Percentiles rank a stretch among this genome's conserved stretches.
These are phyloP conservation scores for Mrakia blollopis DNA, from an alignment of 768 basidiomycete genomes.

Conservation along the genomic window DNA sequence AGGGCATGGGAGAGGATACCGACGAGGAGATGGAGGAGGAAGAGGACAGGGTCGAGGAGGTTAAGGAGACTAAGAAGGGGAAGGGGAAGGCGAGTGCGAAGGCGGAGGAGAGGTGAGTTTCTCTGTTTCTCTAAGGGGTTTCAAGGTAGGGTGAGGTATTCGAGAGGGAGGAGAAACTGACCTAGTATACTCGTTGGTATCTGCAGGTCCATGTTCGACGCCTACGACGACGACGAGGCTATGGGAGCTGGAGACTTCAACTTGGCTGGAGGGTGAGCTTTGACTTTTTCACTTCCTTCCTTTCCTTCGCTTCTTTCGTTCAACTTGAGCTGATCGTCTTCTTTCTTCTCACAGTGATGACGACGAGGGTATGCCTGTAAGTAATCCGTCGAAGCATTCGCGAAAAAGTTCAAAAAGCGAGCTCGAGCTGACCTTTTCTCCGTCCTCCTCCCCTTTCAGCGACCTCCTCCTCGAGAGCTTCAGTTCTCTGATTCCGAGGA, in stretches of 20 bases:
- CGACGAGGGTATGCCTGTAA: slow-evolving; percentile 31
- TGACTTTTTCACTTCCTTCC: neutral
- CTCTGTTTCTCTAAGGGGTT: slow-evolving; percentile 47
- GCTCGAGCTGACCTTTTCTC: neutral
- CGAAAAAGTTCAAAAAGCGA: neutral
- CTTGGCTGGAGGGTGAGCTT: slow-evolving; percentile 38
- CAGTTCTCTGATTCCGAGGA: slow-evolving; percentile 53
- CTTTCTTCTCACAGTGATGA: slow-evolving; percentile 11
- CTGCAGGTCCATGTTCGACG: slow-evolving; percentile 25
- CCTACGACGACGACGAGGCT: slow-evolving; percentile 31
- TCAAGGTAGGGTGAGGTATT: neutral
- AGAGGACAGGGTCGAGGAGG: slow-evolving; percentile 33
- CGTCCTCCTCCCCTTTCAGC: slow-evolving; percentile 38
- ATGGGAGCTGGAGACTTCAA: slow-evolving; percentile 33
- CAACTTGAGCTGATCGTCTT: slow-evolving; percentile 43
- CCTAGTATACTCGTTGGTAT: slow-evolving; percentile 1
- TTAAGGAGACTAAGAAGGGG: slow-evolving; percentile 47
- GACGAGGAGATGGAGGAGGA: slow-evolving; percentile 32
- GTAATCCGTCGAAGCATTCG: neutral
- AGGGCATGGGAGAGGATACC: slow-evolving; percentile 31
- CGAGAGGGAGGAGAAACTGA: slow-evolving; percentile 46
- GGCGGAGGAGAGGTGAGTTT: slow-evolving; percentile 1
- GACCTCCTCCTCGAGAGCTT: slow-evolving; percentile 58
- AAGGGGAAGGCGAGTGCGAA: slow-evolving; percentile 47
- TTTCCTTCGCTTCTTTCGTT: neutral